Evolutionary conservation across 148 eudicot genomes (phyloP), one percentile per base, ranked within the genome.

Genomic region (Chenopodium berlandieri): DNA sequence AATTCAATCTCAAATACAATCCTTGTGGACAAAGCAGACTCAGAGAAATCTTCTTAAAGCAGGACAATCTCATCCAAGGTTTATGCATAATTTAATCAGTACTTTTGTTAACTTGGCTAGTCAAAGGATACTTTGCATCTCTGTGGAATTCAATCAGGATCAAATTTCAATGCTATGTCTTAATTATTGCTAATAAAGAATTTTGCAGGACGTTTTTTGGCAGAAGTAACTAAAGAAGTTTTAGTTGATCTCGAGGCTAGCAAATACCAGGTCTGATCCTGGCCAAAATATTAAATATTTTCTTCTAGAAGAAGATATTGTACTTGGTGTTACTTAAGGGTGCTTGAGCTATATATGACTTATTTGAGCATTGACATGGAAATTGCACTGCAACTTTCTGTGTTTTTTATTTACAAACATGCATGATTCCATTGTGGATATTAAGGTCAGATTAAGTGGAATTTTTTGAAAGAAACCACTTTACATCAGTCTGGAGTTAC

Each of bases 11-110:
- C n/a, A 92, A 92, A 89, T 92, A 92, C 84, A 92, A 92, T 88
- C 94, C 97, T 78, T 92, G 97, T 88, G 97, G 97, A 52, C 94
- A 92, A 83, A 92, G 97, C 76, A 89, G 97, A 81, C 94, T 92
- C 64, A 86, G 97, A 79, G 94, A 92, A 87, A 92, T 92, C 54
- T 92, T 92, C 83, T 79, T 91, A 78, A 92, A 92, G 88, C 94
- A 92, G 82, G 97, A 92, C 79, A 92, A 92, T 88, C 92, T 92
- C 58, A 92, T 92, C 84, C 97, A 92, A 91, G 97, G 97, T 92
- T 63, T 71, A 86, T 56, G 79, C 70, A 23, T 27, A 9, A 25
- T 77, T 34, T 16, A 73, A 10, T 50, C 34, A 66, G 73, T 10
- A 73, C 22, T 78, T 69, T 16, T 22, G 71, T 62, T 48, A 40